These are phyloP conservation scores for Microglena sp. DNA, from an alignment of 139 green algal species.

Conservation along the genomic window DNA sequence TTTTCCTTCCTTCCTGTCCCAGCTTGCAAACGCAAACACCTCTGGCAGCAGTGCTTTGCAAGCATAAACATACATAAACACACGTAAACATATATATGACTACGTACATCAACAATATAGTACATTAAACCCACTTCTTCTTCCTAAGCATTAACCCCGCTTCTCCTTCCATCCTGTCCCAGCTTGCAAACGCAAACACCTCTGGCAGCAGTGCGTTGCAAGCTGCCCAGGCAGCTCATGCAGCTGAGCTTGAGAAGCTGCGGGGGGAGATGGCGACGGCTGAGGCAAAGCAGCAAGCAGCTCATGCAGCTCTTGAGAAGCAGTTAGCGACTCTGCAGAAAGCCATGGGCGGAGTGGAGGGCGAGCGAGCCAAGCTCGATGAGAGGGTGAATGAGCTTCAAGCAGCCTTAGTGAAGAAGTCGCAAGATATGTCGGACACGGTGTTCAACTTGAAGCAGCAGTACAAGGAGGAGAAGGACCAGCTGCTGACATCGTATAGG, in stretches of 20 bases:
- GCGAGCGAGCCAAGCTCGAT: not conserved
- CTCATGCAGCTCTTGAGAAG: conserved; percentile 9
- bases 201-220: not conserved
- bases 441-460: conserved; percentile 16
- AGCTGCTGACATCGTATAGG: not conserved
- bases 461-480: conserved; percentile 9
- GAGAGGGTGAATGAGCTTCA: conserved; percentile 18
- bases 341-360: not conserved
- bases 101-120: too few species aligned
- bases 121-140: too few species aligned
- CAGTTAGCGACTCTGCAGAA: conserved; percentile 13
- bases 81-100: not conserved
- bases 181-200: too few species aligned
- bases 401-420: conserved; percentile 27
- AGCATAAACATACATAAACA: not conserved
- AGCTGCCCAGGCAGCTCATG: not conserved
- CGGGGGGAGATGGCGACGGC: not conserved
- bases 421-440: conserved; percentile 25
- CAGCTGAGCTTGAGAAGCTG: not conserved
- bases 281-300: not conserved
- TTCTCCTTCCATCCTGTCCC: too few species aligned
- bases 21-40: too few species aligned
- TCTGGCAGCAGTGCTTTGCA: too few species aligned
- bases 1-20: too few species aligned
- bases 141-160: too few species aligned